Base-by-base conservation (phyloP, 192 early-diverging fungal genomes). In the Linnemannia hyalina region DNA sequence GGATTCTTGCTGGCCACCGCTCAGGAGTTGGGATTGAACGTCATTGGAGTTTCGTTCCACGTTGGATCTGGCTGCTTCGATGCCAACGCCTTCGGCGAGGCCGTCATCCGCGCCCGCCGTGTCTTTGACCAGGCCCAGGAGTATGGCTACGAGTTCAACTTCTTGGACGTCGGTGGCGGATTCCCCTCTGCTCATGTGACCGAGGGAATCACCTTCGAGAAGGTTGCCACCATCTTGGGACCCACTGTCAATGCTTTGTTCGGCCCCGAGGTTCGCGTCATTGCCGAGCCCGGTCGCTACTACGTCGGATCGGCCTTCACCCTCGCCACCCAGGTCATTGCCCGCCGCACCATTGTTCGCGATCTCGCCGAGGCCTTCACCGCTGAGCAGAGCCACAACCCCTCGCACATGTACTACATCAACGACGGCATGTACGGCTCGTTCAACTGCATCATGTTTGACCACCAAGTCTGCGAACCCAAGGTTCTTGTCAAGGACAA, bases 371-470 rank as follows among this genome's bases (percentile, higher is more conserved):
- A 73, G 8, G 44, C 70, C 69, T 60, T 84, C 16, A 46, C 26
- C 36, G 89, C 41, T 11, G 73, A 76, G 54, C 73, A 76, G 26
- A 65, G 55, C 42, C 57, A 78, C 38, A 74, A 75, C 69, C 80
- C 82, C 38, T 78, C 89, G 52, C 94, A 88, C 73, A 93, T 93
- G 91, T 93, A 99, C 93, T 99, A 99, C 88, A 94, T 99, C 88
- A 99, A 99, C 87, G 98, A 99, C 83, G 98, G 98, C 70, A 94
- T 98, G 90, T 99, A 99, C 86, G 97, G 96, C 78, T 94, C 94
- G 88, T 99, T 99, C 92, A 99, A 99, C 91, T 97, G 97, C 91
- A 94, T 99, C 90, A 93, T 96, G 71, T 99, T 98, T 88, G 98
- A 99, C 91, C 97, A 99, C 88, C 94, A 93, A 74, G 82, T 91